A percentile compares a stretch with the other conserved stretches of the same genome.
Evolutionary conservation across 495 filamentous ascomycete genomes (phyloP).

Genomic region (Pyronema omphalodes): DNA sequence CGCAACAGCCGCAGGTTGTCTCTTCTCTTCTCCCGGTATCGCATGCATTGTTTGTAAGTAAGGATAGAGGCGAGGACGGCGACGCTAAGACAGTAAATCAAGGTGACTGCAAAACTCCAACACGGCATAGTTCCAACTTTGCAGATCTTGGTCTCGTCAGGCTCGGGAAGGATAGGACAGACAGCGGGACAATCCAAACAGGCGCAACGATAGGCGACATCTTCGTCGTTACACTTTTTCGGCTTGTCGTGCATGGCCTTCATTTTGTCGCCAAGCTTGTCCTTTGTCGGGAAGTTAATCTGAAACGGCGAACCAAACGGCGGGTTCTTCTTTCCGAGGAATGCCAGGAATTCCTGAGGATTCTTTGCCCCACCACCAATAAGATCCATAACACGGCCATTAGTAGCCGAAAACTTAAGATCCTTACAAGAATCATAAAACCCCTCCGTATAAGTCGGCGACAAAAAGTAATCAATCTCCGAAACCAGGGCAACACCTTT

Average conservation of each 20-base stretch:
- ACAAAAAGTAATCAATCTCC: conserved; percentile 80
- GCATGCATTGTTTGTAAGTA: conserved; percentile 55
- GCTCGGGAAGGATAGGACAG: conserved; percentile 60
- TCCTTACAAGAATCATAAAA: conserved; percentile 98
- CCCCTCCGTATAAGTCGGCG: conserved; percentile 64
- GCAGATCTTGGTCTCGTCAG: conserved; percentile 49
- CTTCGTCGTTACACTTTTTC: conserved; percentile 73
- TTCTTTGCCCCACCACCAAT: conserved; percentile 92
- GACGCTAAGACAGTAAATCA: conserved; percentile 60
- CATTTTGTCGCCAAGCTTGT: conserved; percentile 32
- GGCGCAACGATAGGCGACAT: conserved; percentile 69
- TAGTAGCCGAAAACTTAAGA: conserved; percentile 89
- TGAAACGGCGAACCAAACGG: conserved; percentile 80
- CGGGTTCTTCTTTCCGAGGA: conserved; percentile 75
- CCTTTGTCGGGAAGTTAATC: conserved; percentile 66
- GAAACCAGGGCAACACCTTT: conserved; percentile 57
- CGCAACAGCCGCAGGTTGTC: conserved; percentile 74
- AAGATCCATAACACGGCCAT: conserved; percentile 77
- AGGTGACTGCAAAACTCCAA: conserved; percentile 75
- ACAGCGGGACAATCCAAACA: conserved; percentile 80
- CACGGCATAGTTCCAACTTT: conserved; percentile 75
- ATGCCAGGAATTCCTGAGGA: conserved; percentile 65
- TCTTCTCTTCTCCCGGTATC: conserved; percentile 50
- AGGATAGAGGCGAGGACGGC: conserved; percentile 45
- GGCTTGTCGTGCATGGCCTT: conserved; percentile 45